A percentile compares a stretch with the other conserved stretches of the same genome.
Evolutionary conservation across 345 rosid species (phyloP).

Genomic region (Citrus australasica): DNA sequence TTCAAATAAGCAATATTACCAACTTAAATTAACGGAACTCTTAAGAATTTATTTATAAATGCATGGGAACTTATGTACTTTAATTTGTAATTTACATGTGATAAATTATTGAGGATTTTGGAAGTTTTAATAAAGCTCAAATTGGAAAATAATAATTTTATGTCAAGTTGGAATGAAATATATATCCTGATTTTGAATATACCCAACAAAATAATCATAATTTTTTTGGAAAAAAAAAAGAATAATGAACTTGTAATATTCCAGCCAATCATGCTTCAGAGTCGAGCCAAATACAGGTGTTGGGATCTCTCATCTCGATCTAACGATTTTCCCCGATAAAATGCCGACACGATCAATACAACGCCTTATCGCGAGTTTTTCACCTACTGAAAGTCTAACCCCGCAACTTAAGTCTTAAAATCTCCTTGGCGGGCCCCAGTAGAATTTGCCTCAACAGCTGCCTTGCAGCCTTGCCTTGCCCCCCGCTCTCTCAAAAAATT

Average conservation of each 20-base stretch:
- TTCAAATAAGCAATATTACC: not conserved
- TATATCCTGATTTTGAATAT: not conserved
- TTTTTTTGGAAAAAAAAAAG: not conserved
- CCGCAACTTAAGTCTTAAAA: not conserved
- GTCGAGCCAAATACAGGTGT: not conserved
- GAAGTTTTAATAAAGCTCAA: not conserved
- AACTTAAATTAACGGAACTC: not conserved
- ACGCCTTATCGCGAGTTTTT: not conserved
- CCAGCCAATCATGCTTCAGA: not conserved
- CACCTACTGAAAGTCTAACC: not conserved
- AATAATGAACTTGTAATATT: not conserved
- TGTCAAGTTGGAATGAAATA: not conserved
- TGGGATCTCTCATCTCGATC: not conserved
- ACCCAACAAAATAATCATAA: not conserved
- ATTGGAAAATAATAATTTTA: not conserved
- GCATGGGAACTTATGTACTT: not conserved
- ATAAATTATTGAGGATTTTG: not conserved
- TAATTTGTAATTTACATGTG: not conserved
- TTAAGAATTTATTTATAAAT: not conserved
- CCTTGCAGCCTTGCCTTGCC: not conserved
- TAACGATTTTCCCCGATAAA: slow-evolving; percentile 6
- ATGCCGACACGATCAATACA: not conserved
- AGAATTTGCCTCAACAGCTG: not conserved
- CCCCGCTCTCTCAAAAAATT: not conserved
- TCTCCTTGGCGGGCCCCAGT: slow-evolving; percentile 9